phyloP scores from a whole-genome alignment of 345 rosid genomes.

The Arabis alpina region DNA sequence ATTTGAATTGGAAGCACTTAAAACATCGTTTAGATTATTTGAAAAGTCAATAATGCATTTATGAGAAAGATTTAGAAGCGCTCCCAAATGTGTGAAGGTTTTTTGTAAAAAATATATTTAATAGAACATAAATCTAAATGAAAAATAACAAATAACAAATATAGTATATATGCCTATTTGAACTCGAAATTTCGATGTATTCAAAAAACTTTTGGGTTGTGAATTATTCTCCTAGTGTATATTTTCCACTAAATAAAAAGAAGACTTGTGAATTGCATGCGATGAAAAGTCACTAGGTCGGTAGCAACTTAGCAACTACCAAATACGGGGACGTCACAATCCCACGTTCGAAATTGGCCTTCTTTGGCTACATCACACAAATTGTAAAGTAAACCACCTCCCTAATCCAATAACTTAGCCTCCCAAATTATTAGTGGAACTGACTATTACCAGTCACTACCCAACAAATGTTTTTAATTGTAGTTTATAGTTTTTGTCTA shows the following conservation, averaged over 20 bases:
- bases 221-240: conserved; percentile 17
- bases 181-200: neutral
- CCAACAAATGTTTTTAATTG: neutral
- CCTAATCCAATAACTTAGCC: neutral
- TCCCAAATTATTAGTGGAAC: neutral
- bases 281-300: conserved; percentile 20
- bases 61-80: too few species aligned
- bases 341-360: conserved; percentile 28
- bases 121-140: too few species aligned
- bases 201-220: conserved; percentile 12
- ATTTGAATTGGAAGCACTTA: too few species aligned
- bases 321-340: conserved; percentile 27
- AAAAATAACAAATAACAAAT: too few species aligned
- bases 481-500: neutral
- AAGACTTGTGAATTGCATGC: neutral
- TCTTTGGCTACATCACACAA: conserved; percentile 14
- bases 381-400: conserved; percentile 24
- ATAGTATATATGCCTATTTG: too few species aligned
- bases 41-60: too few species aligned
- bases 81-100: too few species aligned
- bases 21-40: too few species aligned
- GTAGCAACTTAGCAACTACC: conserved; percentile 37
- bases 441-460: conserved; percentile 15
- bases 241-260: neutral
- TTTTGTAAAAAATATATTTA: too few species aligned